phyloP scores from a whole-genome alignment of 371 early-diverging fungal genomes.

The Mucor velutinosus region DNA sequence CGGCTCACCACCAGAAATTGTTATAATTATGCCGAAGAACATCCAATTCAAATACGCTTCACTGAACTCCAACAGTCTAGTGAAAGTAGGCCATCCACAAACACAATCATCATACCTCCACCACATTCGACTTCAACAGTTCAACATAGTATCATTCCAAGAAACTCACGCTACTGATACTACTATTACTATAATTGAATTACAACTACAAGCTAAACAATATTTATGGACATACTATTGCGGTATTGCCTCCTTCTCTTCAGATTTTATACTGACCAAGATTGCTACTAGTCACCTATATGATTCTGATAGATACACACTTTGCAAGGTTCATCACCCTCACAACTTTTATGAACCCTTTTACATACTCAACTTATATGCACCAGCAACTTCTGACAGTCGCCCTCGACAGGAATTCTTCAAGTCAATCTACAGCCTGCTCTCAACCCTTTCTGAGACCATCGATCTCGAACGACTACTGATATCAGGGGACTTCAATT shows the following conservation, averaged over 20 bases:
- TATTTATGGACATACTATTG: constrained; percentile 7
- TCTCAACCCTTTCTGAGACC: not conserved
- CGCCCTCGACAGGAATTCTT: not conserved
- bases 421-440: not conserved
- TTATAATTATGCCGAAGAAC: not conserved
- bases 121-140: constrained; percentile 1
- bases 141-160: constrained; percentile 6
- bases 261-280: constrained; percentile 2
- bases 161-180: constrained; percentile 3
- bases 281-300: not conserved
- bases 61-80: constrained; percentile 11
- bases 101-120: constrained; percentile 10
- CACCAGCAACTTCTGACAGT: constrained; percentile 1
- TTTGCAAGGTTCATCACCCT: constrained; percentile 6
- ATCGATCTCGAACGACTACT: no score
- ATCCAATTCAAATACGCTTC: constrained; percentile 10
- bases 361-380: constrained; percentile 6
- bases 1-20: no score
- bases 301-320: not conserved
- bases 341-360: constrained; percentile 6
- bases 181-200: not conserved
- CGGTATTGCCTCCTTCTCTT: constrained; percentile 6
- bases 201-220: constrained; percentile 7
- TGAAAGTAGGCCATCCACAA: not conserved
- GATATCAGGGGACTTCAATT: no score